Base-by-base conservation (phyloP, 192 early-diverging fungal genomes). In the Diversispora eburnea region DNA sequence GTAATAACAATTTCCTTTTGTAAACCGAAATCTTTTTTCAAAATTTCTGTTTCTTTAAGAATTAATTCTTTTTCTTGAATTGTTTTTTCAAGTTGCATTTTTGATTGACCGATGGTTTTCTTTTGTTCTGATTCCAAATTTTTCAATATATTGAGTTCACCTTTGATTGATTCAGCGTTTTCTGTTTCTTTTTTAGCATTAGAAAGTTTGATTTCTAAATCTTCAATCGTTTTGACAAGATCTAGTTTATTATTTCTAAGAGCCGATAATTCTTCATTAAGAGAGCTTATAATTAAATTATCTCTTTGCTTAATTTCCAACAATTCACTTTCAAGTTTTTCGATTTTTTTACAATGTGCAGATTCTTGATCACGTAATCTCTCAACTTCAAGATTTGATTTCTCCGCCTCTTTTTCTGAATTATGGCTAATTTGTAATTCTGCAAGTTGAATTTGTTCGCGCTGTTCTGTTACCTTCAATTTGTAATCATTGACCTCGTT, bases 161-260 rank as follows among this genome's bases (percentile, higher is more conserved):
- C 33, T 5, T 62, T 43, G 3, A 62, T 42, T 13, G 39, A 22
- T 47, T 72, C 43, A 3, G 33, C n/a, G 5, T 42, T 60, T 20
- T 54, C 42, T 2, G 55, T 5, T 72, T 72, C 70, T 62, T 62
- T 62, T 12, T 62, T 3, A 15, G 60, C 60, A 17, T 41, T 62
- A 5, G 39, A 33, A 42, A 62, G 60, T n/a, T 62, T 62, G 8
- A 4, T 8, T 43, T 62, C 60, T 41, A 62, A 43, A 41, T 62
- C 39, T 62, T 62, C 12, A 62, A 62, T 9, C 7, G 60, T 17
- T 15, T 19, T 43, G 10, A 41, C 60, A 0, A 62, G 41, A 12
- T 62, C 39, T 0, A 15, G 41, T 62, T 62, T 62, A 22, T 33
- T 59, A 12, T 25, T 22, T 59, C 20, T 59, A 33, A 59, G 13